phyloP scores from a whole-genome alignment of 2,329 filamentous ascomycete species.

The Sporothrix brasiliensis region DNA sequence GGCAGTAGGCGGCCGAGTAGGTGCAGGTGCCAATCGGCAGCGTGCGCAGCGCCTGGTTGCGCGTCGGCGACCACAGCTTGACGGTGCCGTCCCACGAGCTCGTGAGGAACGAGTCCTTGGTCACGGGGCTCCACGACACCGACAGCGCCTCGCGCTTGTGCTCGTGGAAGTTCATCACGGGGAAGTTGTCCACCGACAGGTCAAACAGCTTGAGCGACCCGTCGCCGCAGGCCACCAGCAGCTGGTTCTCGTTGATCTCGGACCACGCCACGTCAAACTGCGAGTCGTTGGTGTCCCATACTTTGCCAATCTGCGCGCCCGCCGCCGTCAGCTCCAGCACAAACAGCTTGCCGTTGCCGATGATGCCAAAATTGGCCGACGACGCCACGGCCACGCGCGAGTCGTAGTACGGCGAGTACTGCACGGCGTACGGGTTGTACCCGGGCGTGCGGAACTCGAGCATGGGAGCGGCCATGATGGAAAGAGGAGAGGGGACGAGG shows the following conservation, averaged over 20 bases:
- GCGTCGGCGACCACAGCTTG: conserved; percentile 91
- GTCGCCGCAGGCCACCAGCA: conserved; percentile 86
- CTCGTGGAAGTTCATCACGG: conserved; percentile 88
- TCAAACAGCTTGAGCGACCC: conserved; percentile 95
- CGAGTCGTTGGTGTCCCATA: conserved; percentile 92
- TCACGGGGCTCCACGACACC: conserved; percentile 87
- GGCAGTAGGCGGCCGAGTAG: conserved; percentile 89
- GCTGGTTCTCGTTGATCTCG: conserved; percentile 93
- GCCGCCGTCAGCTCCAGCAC: conserved; percentile 79
- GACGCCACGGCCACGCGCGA: conserved; percentile 86
- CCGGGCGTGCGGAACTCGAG: conserved; percentile 92
- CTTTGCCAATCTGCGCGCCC: conserved; percentile 83
- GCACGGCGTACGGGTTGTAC: conserved; percentile 94
- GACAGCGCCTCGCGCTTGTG: conserved; percentile 92
- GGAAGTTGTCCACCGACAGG: conserved; percentile 76
- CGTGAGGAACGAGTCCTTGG: conserved; percentile 87
- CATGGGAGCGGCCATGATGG: conserved; percentile 57
- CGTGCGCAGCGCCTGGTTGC: conserved; percentile 74
- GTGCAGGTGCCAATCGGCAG: conserved; percentile 92
- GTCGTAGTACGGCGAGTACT: conserved; percentile 98
- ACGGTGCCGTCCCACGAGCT: conserved; percentile 96
- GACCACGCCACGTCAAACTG: conserved; percentile 96
- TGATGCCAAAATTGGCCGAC: conserved; percentile 94
- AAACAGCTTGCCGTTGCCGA: conserved; percentile 91
- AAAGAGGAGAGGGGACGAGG: not conserved